Evolutionary conservation across 2,329 filamentous ascomycete species (phyloP).

Genomic region (Huntiella abstrusa): DNA sequence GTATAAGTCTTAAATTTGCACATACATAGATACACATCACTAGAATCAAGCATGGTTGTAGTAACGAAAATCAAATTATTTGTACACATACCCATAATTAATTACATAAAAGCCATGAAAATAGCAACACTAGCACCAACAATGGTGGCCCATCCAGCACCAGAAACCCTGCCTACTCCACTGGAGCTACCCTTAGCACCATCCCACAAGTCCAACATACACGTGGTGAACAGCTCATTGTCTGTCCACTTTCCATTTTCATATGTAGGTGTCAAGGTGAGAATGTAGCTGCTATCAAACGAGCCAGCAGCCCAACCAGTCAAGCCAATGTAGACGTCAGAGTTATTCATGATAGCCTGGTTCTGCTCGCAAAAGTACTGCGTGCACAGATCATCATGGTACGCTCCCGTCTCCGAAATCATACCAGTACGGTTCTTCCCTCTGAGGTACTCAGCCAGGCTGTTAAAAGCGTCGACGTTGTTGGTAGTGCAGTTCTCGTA

Average conservation of each 20-base stretch:
- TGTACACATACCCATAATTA: not conserved
- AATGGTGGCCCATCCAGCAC: not conserved
- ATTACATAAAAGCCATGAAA: not conserved
- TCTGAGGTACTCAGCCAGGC: constrained; percentile 27
- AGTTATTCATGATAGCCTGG: constrained; percentile 25
- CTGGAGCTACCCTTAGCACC: not conserved
- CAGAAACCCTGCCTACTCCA: not conserved
- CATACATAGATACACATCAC: no score
- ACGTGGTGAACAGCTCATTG: constrained; percentile 15
- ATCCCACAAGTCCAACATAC: constrained; percentile 14
- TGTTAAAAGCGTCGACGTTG: constrained; percentile 29
- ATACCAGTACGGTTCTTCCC: constrained; percentile 24
- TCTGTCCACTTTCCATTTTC: constrained; percentile 13
- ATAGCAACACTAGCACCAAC: not conserved
- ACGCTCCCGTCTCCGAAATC: constrained; percentile 30
- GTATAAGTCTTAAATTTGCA: not conserved
- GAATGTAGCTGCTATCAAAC: constrained; percentile 23
- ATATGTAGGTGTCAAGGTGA: constrained; percentile 24
- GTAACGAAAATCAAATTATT: not conserved
- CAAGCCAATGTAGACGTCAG: constrained; percentile 28
- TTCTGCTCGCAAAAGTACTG: constrained; percentile 28
- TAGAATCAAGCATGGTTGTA: not conserved
- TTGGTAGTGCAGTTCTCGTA: constrained; percentile 32
- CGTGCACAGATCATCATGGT: constrained; percentile 21
- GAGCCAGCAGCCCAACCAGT: constrained; percentile 28